These are phyloP conservation scores for Lactifluus piperatus DNA, from an alignment of 768 basidiomycete genomes.

Conservation along the genomic window DNA sequence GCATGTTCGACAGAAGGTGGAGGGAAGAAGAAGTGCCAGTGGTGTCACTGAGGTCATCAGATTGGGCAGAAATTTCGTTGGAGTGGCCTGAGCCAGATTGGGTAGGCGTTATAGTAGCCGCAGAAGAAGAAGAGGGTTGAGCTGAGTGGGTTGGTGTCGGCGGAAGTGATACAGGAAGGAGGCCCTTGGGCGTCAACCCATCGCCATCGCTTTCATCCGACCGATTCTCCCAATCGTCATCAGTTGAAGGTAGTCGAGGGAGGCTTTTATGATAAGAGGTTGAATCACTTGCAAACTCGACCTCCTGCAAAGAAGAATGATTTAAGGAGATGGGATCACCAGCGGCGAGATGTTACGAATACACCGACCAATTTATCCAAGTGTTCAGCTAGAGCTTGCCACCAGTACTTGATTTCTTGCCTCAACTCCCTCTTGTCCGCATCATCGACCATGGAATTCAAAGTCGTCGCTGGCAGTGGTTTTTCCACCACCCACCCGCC, in stretches of 20 bases:
- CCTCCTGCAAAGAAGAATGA: slow-evolving; percentile 44
- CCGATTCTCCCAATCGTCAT: slow-evolving; percentile 40
- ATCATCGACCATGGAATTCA: slow-evolving; percentile 15
- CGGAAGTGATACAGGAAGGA: slow-evolving; percentile 19
- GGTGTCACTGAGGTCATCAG: slow-evolving; percentile 18
- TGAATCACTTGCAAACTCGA: slow-evolving; percentile 24
- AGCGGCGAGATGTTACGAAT: not conserved
- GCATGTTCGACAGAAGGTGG: slow-evolving; percentile 38
- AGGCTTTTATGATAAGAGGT: slow-evolving; percentile 37
- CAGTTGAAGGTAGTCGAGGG: slow-evolving; percentile 50
- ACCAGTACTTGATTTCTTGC: slow-evolving; percentile 56
- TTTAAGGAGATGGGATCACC: not conserved
- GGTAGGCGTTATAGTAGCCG: not conserved
- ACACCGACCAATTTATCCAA: slow-evolving; percentile 48
- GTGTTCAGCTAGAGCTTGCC: slow-evolving; percentile 53
- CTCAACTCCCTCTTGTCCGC: slow-evolving; percentile 43
- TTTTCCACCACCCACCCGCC: slow-evolving; percentile 20
- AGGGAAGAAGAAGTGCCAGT: slow-evolving; percentile 30
- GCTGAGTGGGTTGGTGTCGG: slow-evolving; percentile 16
- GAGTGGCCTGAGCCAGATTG: not conserved
- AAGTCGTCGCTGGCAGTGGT: not conserved
- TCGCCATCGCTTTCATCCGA: slow-evolving; percentile 15
- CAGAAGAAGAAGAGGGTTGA: slow-evolving; percentile 17
- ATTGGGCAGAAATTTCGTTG: slow-evolving; percentile 14
- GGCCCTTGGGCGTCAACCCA: slow-evolving; percentile 8